Evolutionary conservation across 2,329 filamentous ascomycete species (phyloP), one percentile per base, ranked within the genome.

Genomic region (Cladorrhinum sp.): DNA sequence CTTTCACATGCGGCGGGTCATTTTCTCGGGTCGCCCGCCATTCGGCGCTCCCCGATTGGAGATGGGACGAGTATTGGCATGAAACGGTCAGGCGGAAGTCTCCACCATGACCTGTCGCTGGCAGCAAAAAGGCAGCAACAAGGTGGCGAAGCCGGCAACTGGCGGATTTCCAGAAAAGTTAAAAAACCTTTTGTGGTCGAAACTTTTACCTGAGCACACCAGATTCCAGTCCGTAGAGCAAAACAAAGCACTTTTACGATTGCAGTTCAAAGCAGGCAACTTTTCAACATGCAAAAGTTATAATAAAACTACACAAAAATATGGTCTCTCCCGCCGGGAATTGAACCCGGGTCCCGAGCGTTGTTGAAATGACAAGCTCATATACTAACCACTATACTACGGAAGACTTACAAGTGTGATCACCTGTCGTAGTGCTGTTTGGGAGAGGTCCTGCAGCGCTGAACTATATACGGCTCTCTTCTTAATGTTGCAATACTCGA

Each of bases 191-290:
- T 59, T 63, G 58, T 59, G 58, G 62, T 59, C 62, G 62, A 59
- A 59, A 63, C 61, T 63, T 61, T 58, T 61, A 63, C 62, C 62
- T 59, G 62, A n/a, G n/a, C n/a, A n/a, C n/a, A n/a, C n/a, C n/a
- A n/a, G n/a, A n/a, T n/a, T n/a, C n/a, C n/a, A n/a, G n/a, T n/a
- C n/a, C n/a, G n/a, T n/a, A n/a, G n/a, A n/a, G n/a, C n/a, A n/a
- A n/a, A n/a, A n/a, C n/a, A n/a, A n/a, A n/a, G n/a, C n/a, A n/a
- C n/a, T n/a, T n/a, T n/a, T n/a, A n/a, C n/a, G n/a, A n/a, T n/a
- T n/a, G n/a, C n/a, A n/a, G n/a, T n/a, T n/a, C n/a, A n/a, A n/a
- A n/a, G n/a, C n/a, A n/a, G n/a, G n/a, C n/a, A n/a, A n/a, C n/a
- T n/a, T n/a, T n/a, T n/a, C n/a, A n/a, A n/a, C n/a, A n/a, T n/a